Evolutionary conservation across 495 filamentous ascomycete genomes (phyloP).

Genomic region (Penicillium mononematosum): DNA sequence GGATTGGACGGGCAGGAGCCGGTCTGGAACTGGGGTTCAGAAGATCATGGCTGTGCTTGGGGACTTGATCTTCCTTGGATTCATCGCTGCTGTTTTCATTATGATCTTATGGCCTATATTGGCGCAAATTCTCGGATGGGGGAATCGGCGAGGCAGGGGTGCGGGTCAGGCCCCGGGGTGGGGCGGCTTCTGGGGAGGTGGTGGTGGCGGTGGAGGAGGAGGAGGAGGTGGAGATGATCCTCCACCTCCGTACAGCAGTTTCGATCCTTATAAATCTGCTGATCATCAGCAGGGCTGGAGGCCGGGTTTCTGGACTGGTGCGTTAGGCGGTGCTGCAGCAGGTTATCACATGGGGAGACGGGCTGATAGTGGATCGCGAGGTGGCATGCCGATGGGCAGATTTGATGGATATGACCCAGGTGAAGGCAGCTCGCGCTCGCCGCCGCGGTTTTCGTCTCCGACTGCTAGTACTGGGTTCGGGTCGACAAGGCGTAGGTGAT

Average conservation of each 20-base stretch:
- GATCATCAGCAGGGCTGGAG: conserved; percentile 58
- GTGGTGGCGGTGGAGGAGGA: conserved; percentile 51
- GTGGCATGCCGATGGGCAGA: conserved; percentile 3
- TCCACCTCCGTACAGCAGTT: conserved; percentile 6
- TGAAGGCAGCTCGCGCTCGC: conserved; percentile 50
- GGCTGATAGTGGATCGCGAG: conserved; percentile 20
- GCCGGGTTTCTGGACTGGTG: conserved; percentile 87
- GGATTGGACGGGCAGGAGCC: conserved; percentile 10
- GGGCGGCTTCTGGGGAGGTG: conserved; percentile 48
- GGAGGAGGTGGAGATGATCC: conserved; percentile 51
- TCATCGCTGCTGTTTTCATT: conserved; percentile 42
- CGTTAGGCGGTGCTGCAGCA: conserved; percentile 67
- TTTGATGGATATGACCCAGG: conserved; percentile 38
- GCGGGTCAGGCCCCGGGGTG: conserved; percentile 6
- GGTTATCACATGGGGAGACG: conserved; percentile 65
- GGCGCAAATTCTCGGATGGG: conserved; percentile 23
- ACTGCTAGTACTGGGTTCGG: conserved; percentile 88
- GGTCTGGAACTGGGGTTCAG: conserved; percentile 1
- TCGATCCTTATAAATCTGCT: conserved; percentile 17
- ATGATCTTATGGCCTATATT: conserved; percentile 34
- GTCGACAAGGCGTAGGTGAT: conserved; percentile 71
- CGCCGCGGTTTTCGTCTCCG: conserved; percentile 50
- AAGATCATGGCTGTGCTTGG: conserved; percentile 22
- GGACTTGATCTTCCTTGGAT: conserved; percentile 48
- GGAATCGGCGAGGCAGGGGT: conserved; percentile 11